Evolutionary conservation across 108 stramenopile species (phyloP).

Genomic region (Nitzschia sp.): DNA sequence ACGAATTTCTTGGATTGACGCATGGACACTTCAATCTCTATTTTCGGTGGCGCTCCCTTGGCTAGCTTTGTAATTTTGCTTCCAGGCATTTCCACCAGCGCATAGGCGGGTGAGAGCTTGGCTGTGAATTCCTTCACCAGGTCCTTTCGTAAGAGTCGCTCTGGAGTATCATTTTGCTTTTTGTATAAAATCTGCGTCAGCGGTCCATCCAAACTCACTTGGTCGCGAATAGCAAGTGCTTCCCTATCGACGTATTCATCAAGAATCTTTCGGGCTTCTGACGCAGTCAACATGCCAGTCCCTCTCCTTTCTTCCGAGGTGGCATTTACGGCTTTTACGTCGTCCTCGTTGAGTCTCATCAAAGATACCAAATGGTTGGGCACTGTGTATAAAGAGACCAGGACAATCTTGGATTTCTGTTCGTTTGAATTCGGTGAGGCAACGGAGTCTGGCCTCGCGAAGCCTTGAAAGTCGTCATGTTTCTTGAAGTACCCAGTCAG

Average conservation of each 20-base stretch:
- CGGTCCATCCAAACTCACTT: slow-evolving; percentile 71
- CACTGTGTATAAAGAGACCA: slow-evolving; percentile 66
- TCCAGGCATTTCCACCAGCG: slow-evolving; percentile 82
- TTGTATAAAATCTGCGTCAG: slow-evolving; percentile 70
- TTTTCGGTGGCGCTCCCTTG: slow-evolving; percentile 59
- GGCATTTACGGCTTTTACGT: slow-evolving; percentile 73
- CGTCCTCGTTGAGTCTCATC: slow-evolving; percentile 60
- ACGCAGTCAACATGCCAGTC: slow-evolving; percentile 72
- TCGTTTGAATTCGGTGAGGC: not conserved
- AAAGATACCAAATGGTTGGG: slow-evolving; percentile 54
- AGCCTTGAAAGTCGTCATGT: slow-evolving; percentile 49
- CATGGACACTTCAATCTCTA: slow-evolving; percentile 68
- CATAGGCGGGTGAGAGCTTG: slow-evolving; percentile 65
- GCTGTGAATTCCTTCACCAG: slow-evolving; percentile 46
- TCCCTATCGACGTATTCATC: slow-evolving; percentile 66
- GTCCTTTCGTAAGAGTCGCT: slow-evolving; percentile 61
- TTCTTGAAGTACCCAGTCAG: slow-evolving; percentile 45
- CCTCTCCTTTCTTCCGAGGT: slow-evolving; percentile 74
- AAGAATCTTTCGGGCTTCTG: slow-evolving; percentile 68
- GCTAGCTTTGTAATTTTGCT: slow-evolving; percentile 52
- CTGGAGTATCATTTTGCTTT: slow-evolving; percentile 30
- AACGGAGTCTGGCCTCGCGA: not conserved
- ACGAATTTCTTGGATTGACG: slow-evolving; percentile 75
- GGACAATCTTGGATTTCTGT: slow-evolving; percentile 45
- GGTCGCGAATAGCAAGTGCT: slow-evolving; percentile 36